These are phyloP conservation scores for Phytophthora pisi DNA, from an alignment of 352 stramenopile genomes.

Conservation along the genomic window DNA sequence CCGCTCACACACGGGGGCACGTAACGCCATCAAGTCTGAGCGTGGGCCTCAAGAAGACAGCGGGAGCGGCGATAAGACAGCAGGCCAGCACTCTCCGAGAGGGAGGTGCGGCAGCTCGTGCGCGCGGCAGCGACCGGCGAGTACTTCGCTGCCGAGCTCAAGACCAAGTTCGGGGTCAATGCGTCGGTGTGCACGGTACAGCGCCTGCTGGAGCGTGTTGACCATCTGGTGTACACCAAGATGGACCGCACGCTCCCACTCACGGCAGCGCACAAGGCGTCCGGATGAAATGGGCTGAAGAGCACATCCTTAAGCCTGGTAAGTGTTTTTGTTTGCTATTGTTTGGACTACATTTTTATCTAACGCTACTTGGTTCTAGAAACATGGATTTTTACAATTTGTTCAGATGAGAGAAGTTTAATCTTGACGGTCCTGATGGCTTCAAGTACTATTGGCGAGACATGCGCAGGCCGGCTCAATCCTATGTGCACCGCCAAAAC, in stretches of 20 bases:
- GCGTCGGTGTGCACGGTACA: not conserved
- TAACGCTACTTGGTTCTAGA: not conserved
- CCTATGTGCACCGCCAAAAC: not conserved
- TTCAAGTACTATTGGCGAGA: not conserved
- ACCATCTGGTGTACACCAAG: not conserved
- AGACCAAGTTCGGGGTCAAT: not conserved
- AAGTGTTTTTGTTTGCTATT: not conserved
- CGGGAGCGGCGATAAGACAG: not conserved
- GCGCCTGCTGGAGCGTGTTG: not conserved
- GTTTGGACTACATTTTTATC: not conserved
- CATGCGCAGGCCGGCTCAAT: not conserved
- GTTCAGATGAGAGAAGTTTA: not conserved
- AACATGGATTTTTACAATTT: not conserved
- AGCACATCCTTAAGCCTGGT: not conserved
- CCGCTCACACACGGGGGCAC: not conserved
- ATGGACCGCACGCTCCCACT: slow-evolving; percentile 1
- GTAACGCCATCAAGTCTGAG: not conserved
- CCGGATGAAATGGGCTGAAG: not conserved
- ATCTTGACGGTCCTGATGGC: not conserved
- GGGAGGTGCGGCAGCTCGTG: not conserved
- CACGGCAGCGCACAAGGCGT: slow-evolving; percentile 1
- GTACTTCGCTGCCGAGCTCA: not conserved
- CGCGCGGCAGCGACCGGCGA: not conserved
- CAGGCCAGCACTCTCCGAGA: not conserved
- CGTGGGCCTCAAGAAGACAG: not conserved